phyloP scores from a whole-genome alignment of 2,329 filamentous ascomycete species.

The Arthrinium phaeospermum region DNA sequence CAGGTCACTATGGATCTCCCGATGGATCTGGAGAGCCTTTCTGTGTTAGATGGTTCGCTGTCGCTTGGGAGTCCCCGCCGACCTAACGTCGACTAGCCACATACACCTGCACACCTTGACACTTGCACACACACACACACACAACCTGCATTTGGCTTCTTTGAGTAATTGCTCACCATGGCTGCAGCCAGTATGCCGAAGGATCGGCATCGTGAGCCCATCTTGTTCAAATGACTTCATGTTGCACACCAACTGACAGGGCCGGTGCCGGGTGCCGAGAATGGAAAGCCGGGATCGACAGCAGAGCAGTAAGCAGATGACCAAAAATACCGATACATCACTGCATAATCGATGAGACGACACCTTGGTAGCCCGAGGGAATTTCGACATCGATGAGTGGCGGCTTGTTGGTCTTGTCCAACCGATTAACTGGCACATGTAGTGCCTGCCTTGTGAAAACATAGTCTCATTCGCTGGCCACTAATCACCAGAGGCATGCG shows the following conservation, averaged over 20 bases:
- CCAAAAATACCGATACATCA: too few relatives aligned
- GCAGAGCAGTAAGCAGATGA: too few relatives aligned
- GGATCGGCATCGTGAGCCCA: conserved; percentile 1
- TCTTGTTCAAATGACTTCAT: conserved; percentile 3
- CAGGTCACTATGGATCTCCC: conserved; percentile 10
- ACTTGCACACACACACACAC: background rate
- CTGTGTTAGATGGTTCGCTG: background rate
- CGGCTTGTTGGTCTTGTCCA: background rate
- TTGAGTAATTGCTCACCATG: background rate
- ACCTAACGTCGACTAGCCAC: background rate
- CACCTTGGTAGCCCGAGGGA: background rate
- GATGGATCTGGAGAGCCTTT: background rate
- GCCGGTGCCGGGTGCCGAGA: background rate
- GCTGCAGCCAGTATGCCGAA: background rate
- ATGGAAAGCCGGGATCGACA: background rate
- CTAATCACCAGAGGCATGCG: background rate
- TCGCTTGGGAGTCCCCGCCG: conserved; percentile 7
- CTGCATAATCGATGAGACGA: background rate
- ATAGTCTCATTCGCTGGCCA: background rate
- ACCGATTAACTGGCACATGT: background rate
- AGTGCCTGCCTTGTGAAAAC: background rate
- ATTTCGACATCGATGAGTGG: background rate
- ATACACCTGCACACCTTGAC: background rate
- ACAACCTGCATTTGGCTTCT: background rate
- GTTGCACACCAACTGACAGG: background rate